A percentile compares a stretch with the other conserved stretches of the same genome.
These are phyloP conservation scores for Wickerhamomyces xylosicus DNA, from an alignment of 805 yeast genomes.

Conservation along the genomic window DNA sequence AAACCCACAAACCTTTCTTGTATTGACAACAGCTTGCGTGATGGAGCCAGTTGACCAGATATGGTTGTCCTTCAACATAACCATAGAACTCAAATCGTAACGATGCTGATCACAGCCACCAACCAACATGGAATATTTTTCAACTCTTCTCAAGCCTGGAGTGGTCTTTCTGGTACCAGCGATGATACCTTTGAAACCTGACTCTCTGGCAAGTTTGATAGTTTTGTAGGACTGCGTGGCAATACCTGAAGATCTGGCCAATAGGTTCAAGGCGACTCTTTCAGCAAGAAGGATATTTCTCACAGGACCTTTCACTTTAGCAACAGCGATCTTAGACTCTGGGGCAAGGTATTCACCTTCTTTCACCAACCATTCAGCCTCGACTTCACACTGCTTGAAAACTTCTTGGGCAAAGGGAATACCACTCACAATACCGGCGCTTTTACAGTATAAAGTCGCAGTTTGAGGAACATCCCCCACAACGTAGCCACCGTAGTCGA, in stretches of 20 bases:
- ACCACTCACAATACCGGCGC: conserved; percentile 72
- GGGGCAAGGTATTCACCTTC: conserved; percentile 61
- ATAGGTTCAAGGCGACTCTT: conserved; percentile 71
- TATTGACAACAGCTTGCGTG: conserved; percentile 68
- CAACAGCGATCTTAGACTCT: conserved; percentile 58
- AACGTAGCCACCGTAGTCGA: conserved; percentile 90
- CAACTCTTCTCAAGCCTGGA: conserved; percentile 82
- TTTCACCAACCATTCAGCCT: conserved; percentile 58
- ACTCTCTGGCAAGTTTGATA: conserved; percentile 46
- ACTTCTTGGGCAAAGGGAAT: conserved; percentile 86
- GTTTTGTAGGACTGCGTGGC: conserved; percentile 66
- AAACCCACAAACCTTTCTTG: conserved; percentile 79
- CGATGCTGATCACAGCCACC: conserved; percentile 94
- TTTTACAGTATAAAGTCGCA: conserved; percentile 77
- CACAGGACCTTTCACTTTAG: conserved; percentile 72
- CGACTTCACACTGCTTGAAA: conserved; percentile 60
- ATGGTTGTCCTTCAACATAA: conserved; percentile 93
- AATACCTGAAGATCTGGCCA: conserved; percentile 79
- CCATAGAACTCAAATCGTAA: conserved; percentile 87
- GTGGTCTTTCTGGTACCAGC: conserved; percentile 98
- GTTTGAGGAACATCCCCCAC: conserved; percentile 70
- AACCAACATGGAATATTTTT: conserved; percentile 88
- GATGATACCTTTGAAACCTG: conserved; percentile 72
- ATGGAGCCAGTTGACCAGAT: conserved; percentile 90
- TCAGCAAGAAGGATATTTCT: conserved; percentile 75